Conservation (phyloP, 371 early-diverging fungal species). For the Haplosporangium sp. region DNA sequence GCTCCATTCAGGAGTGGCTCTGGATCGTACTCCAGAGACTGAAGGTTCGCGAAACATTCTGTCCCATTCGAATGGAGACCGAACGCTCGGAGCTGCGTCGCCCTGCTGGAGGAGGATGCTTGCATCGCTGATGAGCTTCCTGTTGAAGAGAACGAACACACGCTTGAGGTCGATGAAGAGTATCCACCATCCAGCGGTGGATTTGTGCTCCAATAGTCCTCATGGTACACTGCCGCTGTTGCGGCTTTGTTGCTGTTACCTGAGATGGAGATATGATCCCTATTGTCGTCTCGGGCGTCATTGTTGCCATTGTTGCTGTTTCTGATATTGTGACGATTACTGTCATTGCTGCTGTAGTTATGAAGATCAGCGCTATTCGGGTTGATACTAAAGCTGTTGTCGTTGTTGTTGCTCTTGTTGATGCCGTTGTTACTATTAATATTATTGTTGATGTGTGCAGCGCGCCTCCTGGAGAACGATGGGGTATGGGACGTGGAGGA, state of each 20-base stretch:
- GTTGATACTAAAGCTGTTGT: constrained; percentile 5
- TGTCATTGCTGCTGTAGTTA: neutral
- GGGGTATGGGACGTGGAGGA: constrained; percentile 27
- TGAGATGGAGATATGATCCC: constrained; percentile 14
- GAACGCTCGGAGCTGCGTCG: constrained; percentile 18
- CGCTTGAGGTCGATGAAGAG: constrained; percentile 44
- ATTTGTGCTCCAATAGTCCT: constrained; percentile 41
- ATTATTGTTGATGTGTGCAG: constrained; percentile 16
- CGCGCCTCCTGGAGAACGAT: constrained; percentile 48
- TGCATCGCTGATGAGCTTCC: constrained; percentile 21
- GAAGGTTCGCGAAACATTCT: constrained; percentile 64
- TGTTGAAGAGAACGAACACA: constrained; percentile 35
- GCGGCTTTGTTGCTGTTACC: constrained; percentile 1
- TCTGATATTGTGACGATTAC: constrained; percentile 3
- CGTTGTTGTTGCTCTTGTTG: constrained; percentile 3
- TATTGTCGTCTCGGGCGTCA: neutral
- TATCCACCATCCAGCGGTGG: constrained; percentile 47
- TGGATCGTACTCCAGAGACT: constrained; percentile 66
- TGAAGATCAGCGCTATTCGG: neutral
- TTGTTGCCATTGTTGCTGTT: constrained; percentile 8
- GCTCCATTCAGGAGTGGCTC: constrained; percentile 65
- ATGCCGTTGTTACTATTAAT: constrained; percentile 6
- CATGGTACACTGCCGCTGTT: constrained; percentile 20
- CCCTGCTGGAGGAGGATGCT: constrained; percentile 6
- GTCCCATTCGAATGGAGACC: constrained; percentile 30